Conservation (phyloP, 2,329 filamentous ascomycete genomes). For the Scytalidium sp. region DNA sequence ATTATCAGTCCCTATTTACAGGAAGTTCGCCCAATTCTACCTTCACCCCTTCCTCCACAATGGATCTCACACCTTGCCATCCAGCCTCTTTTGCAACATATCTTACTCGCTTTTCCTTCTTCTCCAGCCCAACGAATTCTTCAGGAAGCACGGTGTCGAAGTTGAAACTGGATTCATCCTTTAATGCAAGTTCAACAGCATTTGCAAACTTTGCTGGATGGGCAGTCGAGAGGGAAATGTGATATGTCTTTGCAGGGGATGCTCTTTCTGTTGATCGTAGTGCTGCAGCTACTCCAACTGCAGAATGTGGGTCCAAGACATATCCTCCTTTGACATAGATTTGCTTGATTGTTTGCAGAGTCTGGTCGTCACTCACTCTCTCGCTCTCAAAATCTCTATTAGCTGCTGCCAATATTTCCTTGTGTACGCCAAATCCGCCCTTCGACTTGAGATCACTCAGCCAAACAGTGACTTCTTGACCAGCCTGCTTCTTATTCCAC, state of each 20-base stretch:
- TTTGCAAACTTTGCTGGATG: constrained; percentile 93
- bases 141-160: constrained; percentile 76
- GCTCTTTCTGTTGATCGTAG: constrained; percentile 61
- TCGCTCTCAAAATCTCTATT: constrained; percentile 79
- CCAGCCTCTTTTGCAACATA: constrained; percentile 60
- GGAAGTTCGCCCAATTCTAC: no score
- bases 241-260: constrained; percentile 44
- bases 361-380: constrained; percentile 63
- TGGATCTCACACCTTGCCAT: constrained; percentile 71
- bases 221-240: constrained; percentile 87
- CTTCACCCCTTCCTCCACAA: constrained; percentile 73
- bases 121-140: constrained; percentile 78
- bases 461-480: constrained; percentile 76
- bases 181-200: constrained; percentile 78
- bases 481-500: constrained; percentile 66
- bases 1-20: no score
- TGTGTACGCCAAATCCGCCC: constrained; percentile 79
- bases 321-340: constrained; percentile 63
- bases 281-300: constrained; percentile 79
- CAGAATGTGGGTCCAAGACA: constrained; percentile 88
- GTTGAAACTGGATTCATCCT: constrained; percentile 67
- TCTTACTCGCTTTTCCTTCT: constrained; percentile 71
- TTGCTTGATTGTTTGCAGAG: constrained; percentile 60
- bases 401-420: constrained; percentile 68
- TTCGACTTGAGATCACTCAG: constrained; percentile 74